phyloP scores from a whole-genome alignment of 257 asterid genomes.

The Solanum phureja region DNA sequence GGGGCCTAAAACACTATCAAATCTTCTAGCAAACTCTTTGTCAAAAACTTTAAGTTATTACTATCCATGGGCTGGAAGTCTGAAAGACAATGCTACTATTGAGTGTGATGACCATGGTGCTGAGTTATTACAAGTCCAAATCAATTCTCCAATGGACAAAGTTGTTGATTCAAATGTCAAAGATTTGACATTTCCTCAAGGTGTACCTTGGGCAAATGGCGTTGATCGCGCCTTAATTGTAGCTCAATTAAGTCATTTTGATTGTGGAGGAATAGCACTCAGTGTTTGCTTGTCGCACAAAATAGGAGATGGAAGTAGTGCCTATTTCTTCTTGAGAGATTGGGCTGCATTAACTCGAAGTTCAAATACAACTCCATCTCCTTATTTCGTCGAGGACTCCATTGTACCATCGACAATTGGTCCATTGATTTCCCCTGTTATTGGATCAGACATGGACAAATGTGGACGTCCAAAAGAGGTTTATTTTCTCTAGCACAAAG shows the following conservation, averaged over 20 bases:
- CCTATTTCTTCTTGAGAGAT: background rate
- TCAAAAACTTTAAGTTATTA: background rate
- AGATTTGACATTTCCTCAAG: background rate
- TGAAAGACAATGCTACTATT: background rate
- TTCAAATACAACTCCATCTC: background rate
- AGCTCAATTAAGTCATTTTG: background rate
- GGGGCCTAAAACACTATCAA: background rate
- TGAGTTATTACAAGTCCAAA: background rate
- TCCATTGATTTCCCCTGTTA: background rate
- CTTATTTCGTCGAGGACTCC: background rate
- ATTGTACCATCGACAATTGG: background rate
- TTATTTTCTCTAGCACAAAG: background rate
- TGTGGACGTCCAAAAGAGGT: background rate
- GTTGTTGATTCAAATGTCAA: background rate
- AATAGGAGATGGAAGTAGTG: background rate
- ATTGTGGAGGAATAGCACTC: background rate
- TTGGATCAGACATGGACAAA: too few relatives aligned
- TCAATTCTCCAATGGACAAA: background rate
- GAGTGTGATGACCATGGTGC: conserved; percentile 1
- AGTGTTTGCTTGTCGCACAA: background rate
- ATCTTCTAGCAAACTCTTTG: background rate
- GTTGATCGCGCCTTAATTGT: background rate
- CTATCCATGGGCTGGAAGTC: background rate
- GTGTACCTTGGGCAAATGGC: background rate
- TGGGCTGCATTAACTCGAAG: conserved; percentile 1